Evolutionary conservation across 2,329 filamentous ascomycete genomes (phyloP).

Genomic region (Geosmithia morbida): DNA sequence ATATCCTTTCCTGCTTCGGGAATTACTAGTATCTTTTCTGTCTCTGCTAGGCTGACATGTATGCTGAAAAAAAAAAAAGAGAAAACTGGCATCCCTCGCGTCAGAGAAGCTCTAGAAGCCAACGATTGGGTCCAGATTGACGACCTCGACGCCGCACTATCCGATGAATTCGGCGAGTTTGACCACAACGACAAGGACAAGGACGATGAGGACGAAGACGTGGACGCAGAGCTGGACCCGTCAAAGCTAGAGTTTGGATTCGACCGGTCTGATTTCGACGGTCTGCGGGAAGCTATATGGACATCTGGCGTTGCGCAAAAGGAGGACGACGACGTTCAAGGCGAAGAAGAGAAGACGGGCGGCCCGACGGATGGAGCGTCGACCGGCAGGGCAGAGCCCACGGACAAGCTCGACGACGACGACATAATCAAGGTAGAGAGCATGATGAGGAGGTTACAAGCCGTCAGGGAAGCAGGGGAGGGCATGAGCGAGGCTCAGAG

Average conservation of each 20-base stretch:
- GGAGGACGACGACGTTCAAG: not conserved
- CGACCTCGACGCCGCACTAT: conserved; percentile 6
- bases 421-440: conserved; percentile 44
- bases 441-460: conserved; percentile 51
- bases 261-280: conserved; percentile 36
- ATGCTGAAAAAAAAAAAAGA: conserved; percentile 40
- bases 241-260: conserved; percentile 36
- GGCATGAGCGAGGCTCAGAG: conserved; percentile 46
- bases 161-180: conserved; percentile 11
- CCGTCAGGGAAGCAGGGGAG: conserved; percentile 42
- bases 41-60: conserved; percentile 10
- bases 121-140: conserved; percentile 44
- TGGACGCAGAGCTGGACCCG: conserved; percentile 28
- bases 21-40: too few species aligned
- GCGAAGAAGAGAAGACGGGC: not conserved
- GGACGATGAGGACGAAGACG: conserved; percentile 12
- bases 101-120: conserved; percentile 46
- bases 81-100: conserved; percentile 41
- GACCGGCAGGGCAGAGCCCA: too few species aligned
- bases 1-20: too few species aligned
- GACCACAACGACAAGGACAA: conserved; percentile 14
- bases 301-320: conserved; percentile 1
- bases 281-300: conserved; percentile 37
- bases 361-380: conserved; percentile 6
- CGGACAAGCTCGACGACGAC: conserved; percentile 22